Evolutionary conservation across 257 asterid genomes (phyloP).

Genomic region (Solanum chmielewskii): DNA sequence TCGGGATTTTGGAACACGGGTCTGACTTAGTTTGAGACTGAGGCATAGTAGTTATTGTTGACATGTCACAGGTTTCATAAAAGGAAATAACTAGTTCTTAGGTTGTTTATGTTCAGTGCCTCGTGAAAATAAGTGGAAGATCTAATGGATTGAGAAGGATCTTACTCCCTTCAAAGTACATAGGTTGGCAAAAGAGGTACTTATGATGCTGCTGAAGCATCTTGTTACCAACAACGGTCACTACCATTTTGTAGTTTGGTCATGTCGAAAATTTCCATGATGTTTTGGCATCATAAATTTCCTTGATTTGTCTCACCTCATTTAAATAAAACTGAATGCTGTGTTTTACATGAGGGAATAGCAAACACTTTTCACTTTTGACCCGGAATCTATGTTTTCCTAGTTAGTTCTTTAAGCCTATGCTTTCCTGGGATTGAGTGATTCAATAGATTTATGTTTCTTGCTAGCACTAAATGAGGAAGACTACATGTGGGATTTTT

Average conservation of each 20-base stretch:
- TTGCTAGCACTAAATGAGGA: background rate
- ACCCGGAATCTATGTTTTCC: background rate
- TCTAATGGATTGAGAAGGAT: background rate
- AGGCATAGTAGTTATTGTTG: background rate
- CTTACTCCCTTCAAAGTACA: background rate
- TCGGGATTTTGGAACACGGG: background rate
- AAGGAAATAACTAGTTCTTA: background rate
- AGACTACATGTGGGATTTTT: background rate
- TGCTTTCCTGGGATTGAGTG: background rate
- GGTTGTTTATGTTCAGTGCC: background rate
- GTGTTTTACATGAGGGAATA: background rate
- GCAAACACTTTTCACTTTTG: background rate
- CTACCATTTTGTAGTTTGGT: background rate
- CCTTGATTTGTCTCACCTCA: background rate
- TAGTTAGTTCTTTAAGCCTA: background rate
- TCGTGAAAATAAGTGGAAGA: background rate
- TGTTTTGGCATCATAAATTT: background rate
- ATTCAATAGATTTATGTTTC: background rate
- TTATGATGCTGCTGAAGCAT: background rate
- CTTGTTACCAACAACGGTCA: background rate
- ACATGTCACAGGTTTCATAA: background rate
- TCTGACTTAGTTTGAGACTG: background rate
- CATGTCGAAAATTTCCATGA: background rate
- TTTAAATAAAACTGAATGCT: background rate
- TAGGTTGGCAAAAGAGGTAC: background rate